Evolutionary conservation across 1,284 basidiomycete species (phyloP).

Genomic region (Irpex sp.): DNA sequence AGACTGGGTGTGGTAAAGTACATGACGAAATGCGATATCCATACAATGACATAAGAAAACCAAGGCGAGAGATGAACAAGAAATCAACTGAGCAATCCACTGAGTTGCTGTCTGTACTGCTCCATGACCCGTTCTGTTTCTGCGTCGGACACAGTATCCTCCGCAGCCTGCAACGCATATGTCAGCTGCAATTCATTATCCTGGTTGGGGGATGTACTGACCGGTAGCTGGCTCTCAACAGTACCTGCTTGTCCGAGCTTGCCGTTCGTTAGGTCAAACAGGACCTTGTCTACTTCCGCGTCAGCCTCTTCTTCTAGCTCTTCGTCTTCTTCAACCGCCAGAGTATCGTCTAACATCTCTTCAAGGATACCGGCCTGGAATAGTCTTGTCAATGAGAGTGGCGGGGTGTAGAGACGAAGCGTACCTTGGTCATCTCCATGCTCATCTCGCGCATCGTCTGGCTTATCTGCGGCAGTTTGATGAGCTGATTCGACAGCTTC

Average conservation of each 20-base stretch:
- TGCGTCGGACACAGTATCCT: slow-evolving; percentile 69
- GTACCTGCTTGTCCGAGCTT: slow-evolving; percentile 84
- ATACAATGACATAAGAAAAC: background rate
- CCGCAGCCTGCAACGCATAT: slow-evolving; percentile 37
- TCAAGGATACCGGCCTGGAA: slow-evolving; percentile 87
- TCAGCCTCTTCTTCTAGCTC: slow-evolving; percentile 97
- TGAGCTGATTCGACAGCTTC: slow-evolving; percentile 91
- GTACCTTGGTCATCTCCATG: slow-evolving; percentile 97
- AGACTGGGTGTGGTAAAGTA: background rate
- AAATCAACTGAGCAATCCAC: slow-evolving; percentile 76
- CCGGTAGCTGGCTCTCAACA: slow-evolving; percentile 75
- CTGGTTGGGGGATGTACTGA: slow-evolving; percentile 38
- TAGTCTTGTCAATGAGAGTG: slow-evolving; percentile 1
- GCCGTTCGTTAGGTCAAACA: slow-evolving; percentile 95
- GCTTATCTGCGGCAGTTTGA: slow-evolving; percentile 91
- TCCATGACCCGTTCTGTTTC: slow-evolving; percentile 84
- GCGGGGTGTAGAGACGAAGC: slow-evolving; percentile 8
- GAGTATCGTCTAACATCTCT: slow-evolving; percentile 88
- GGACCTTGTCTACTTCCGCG: slow-evolving; percentile 94
- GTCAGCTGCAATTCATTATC: background rate
- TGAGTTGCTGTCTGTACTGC: slow-evolving; percentile 81
- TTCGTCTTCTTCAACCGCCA: slow-evolving; percentile 89
- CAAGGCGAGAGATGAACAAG: background rate
- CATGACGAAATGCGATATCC: background rate
- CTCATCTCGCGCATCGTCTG: slow-evolving; percentile 96